Evolutionary conservation across 2,329 filamentous ascomycete species (phyloP), one percentile per base, ranked within the genome.

Genomic region (Botrytis porri): DNA sequence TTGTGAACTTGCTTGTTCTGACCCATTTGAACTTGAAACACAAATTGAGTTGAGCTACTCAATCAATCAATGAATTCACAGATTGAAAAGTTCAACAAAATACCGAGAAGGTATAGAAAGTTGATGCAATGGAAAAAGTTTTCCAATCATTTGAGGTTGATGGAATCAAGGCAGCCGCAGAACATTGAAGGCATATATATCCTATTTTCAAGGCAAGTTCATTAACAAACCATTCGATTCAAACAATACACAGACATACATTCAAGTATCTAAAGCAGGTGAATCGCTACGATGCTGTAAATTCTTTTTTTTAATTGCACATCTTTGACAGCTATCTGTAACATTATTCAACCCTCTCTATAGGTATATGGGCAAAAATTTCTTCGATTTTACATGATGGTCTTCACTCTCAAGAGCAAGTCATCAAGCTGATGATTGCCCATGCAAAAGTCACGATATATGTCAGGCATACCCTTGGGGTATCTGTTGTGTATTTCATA

Each of bases 361-460:
- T 4, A 54, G 39, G 29, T 25, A 12, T 10, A 1, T 29, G 32
- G 37, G n/a, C 16, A 39, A 32, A 12, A 54, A 16, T 32, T 12
- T 7, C 25, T 41, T 22, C 25, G 4, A 39, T 16, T 57, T 29
- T 20, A n/a, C 48, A 57, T 57, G n/a, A 14, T 9, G n/a, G 16
- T 14, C 32, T 65, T 35, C 10, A 67, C 18, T 7, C 6, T 1
- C 45, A 41, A 39, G 35, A 14, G 4, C 4, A 39, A 16, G 3
- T 57, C 25, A 67, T 57, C 48, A 57, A 67, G 65, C 35, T 57
- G 65, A 32, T 32, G 48, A 32, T 57, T 37, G 29, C 41, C 35
- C 65, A 59, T 69, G 37, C n/a, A 41, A 29, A 39, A 69, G 35
- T 32, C 65, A 69, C 48, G 65, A 41, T 59, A 69, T 7, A 39